Conservation (phyloP, 2,329 filamentous ascomycete genomes). For the Talaromyces sp. region DNA sequence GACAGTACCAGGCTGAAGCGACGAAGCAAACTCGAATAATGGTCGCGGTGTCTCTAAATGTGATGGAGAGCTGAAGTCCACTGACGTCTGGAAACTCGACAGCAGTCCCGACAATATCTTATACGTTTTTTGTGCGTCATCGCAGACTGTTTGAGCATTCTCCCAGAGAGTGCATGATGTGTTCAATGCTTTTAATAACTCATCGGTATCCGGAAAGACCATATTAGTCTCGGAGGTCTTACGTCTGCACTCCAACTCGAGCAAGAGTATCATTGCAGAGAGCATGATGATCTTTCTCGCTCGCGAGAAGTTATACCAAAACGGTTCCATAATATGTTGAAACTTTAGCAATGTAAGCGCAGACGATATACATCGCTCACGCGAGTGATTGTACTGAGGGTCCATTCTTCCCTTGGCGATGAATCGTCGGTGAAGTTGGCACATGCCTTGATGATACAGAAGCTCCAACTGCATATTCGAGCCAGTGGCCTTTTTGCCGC, state of each 20-base stretch:
- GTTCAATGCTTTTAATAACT: conserved; percentile 10
- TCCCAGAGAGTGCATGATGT: conserved; percentile 13
- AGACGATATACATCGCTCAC: conserved; percentile 78
- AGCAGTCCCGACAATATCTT: conserved; percentile 12
- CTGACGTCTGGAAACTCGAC: conserved; percentile 3
- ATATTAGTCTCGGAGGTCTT: neutral
- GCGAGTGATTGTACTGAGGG: conserved; percentile 76
- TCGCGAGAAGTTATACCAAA: conserved; percentile 13
- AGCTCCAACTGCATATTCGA: conserved; percentile 9
- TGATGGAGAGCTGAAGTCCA: neutral
- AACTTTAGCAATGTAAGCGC: conserved; percentile 35
- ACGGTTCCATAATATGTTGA: conserved; percentile 7
- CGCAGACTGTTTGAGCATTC: conserved; percentile 1
- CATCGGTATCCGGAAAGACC: neutral
- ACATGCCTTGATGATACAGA: conserved; percentile 84
- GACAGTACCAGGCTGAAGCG: neutral
- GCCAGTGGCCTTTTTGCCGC: conserved; percentile 3
- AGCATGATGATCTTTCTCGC: conserved; percentile 5
- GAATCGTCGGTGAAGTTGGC: conserved; percentile 84
- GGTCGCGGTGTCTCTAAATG: neutral
- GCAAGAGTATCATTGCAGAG: conserved; percentile 13
- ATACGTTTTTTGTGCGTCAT: conserved; percentile 10
- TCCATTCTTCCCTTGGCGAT: conserved; percentile 72
- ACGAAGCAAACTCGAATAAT: neutral
- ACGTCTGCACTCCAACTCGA: conserved; percentile 15